Conservation (phyloP, 129 eudicot genomes). For the Ambrosia trifida region DNA sequence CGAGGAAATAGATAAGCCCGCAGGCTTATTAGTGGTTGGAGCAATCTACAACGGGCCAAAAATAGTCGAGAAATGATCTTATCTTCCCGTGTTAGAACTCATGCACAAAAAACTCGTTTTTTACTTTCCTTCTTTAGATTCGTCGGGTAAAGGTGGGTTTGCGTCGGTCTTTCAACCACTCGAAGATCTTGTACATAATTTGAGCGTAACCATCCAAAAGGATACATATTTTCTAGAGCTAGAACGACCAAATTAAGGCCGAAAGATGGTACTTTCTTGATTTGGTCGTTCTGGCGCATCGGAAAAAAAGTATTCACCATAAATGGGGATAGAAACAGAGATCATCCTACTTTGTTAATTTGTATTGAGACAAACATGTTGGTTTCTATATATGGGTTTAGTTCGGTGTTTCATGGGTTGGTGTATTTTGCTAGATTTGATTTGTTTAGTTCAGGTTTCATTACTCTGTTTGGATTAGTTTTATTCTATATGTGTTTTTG, state of each 20-base stretch:
- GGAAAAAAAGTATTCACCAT: slow-evolving; percentile 8
- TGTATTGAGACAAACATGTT: slow-evolving; percentile 34
- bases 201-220: slow-evolving; percentile 37
- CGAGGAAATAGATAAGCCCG: slow-evolving; percentile 61
- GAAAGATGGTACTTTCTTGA: neutral
- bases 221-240: slow-evolving; percentile 8
- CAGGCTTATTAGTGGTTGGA: slow-evolving; percentile 50
- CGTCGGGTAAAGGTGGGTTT: slow-evolving; percentile 28
- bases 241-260: slow-evolving; percentile 18
- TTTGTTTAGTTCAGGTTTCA: slow-evolving; percentile 19
- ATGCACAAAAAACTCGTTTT: neutral
- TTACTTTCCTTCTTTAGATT: neutral
- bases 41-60: slow-evolving; percentile 64
- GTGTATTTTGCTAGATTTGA: neutral
- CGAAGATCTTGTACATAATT: slow-evolving; percentile 38
- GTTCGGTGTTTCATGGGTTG: slow-evolving; percentile 6
- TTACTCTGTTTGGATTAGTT: neutral
- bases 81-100: neutral
- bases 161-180: slow-evolving; percentile 3
- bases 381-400: slow-evolving; percentile 26
- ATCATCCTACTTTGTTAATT: slow-evolving; percentile 17
- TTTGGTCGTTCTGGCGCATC: slow-evolving; percentile 12
- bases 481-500: neutral
- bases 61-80: slow-evolving; percentile 41
- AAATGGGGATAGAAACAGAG: slow-evolving; percentile 28